These are phyloP conservation scores for Fusarium tupiense DNA, from an alignment of 2,329 filamentous ascomycete genomes.

Conservation along the genomic window DNA sequence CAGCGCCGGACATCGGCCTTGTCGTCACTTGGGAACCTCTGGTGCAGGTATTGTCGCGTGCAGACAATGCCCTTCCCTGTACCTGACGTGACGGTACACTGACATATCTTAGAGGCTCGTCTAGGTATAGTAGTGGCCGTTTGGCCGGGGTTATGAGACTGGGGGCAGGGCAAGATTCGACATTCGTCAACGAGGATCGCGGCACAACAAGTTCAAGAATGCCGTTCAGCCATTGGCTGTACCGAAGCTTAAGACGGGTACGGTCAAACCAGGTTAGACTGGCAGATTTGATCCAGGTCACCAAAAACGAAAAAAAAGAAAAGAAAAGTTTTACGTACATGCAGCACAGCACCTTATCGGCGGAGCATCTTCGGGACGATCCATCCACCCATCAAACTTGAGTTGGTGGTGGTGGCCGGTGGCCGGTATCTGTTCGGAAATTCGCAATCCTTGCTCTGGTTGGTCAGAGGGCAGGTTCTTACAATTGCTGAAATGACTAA, in stretches of 20 bases:
- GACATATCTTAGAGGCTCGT: constrained; percentile 25
- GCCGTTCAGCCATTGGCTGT: constrained; percentile 26
- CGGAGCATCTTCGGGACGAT: constrained; percentile 43
- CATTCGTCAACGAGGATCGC: constrained; percentile 26
- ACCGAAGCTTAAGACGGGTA: constrained; percentile 19
- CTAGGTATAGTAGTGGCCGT: constrained; percentile 37
- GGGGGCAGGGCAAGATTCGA: constrained; percentile 28
- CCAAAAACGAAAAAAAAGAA: constrained; percentile 17
- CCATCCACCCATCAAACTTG: constrained; percentile 5
- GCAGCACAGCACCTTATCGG: constrained; percentile 32
- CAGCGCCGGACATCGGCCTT: constrained; percentile 39
- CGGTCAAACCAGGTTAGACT: constrained; percentile 12
- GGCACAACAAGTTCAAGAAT: constrained; percentile 26
- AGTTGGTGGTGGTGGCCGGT: neutral
- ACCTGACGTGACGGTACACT: constrained; percentile 33
- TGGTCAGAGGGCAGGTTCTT: neutral
- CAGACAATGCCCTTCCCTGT: constrained; percentile 25
- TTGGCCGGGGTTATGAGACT: constrained; percentile 31
- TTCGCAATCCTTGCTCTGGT: constrained; percentile 18
- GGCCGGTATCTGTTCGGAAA: constrained; percentile 30
- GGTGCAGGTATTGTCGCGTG: constrained; percentile 32
- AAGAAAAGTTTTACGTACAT: constrained; percentile 34
- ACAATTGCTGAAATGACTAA: constrained; percentile 1
- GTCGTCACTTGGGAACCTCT: constrained; percentile 31
- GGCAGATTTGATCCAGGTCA: constrained; percentile 14